Conservation (phyloP, 495 filamentous ascomycete species). For the Xylaria flabelliformis region DNA sequence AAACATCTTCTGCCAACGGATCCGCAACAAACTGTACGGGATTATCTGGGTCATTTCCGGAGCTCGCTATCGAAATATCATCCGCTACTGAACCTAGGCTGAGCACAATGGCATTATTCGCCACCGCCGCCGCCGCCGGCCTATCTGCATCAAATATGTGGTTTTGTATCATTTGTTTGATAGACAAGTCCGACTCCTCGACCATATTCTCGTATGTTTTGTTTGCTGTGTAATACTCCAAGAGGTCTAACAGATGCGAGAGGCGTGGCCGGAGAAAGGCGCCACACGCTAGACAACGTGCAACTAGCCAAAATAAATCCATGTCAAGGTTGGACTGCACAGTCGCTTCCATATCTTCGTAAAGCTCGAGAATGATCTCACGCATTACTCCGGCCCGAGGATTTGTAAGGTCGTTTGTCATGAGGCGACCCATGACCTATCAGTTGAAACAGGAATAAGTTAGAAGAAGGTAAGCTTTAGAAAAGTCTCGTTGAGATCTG, state of each 20-base stretch:
- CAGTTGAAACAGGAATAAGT: not conserved
- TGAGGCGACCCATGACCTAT: not conserved
- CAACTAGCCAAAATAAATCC: not conserved
- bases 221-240: not conserved
- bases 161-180: not conserved
- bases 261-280: not conserved
- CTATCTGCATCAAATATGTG: not conserved
- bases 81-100: not conserved
- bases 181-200: not conserved
- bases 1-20: not conserved
- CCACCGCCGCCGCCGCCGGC: no score
- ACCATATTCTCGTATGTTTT: not conserved
- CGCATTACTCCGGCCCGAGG: not conserved
- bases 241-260: not conserved
- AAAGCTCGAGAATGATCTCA: not conserved
- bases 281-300: not conserved
- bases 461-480: not conserved
- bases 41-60: not conserved
- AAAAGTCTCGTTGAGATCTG: no score
- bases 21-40: not conserved
- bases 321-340: not conserved
- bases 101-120: not conserved
- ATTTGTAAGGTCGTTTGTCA: slow-evolving; percentile 8
- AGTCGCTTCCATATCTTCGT: not conserved
- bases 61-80: not conserved